Evolutionary conservation across 768 basidiomycete genomes (phyloP).

Genomic region (Tephrocybe sp.): DNA sequence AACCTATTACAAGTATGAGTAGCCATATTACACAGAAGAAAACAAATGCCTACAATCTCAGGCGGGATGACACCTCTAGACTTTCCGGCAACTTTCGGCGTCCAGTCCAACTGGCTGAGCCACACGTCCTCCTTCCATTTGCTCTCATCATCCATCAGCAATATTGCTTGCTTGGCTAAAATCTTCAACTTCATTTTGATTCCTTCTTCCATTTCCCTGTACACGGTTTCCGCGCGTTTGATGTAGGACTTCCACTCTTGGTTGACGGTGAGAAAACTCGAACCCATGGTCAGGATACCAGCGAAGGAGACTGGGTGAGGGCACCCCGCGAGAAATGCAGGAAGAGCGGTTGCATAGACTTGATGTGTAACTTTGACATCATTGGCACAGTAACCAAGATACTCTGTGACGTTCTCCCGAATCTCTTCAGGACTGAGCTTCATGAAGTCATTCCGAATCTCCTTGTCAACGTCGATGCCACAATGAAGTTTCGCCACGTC

Average conservation of each 20-base stretch:
- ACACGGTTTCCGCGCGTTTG: slow-evolving; percentile 72
- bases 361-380: slow-evolving; percentile 86
- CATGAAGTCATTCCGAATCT: slow-evolving; percentile 76
- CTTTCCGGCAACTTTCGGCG: slow-evolving; percentile 75
- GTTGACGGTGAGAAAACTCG: slow-evolving; percentile 88
- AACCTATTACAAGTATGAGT: neutral
- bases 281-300: slow-evolving; percentile 89
- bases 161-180: slow-evolving; percentile 69
- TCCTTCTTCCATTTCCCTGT: slow-evolving; percentile 67
- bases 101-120: slow-evolving; percentile 94
- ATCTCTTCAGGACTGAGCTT: slow-evolving; percentile 65
- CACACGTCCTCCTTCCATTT: slow-evolving; percentile 76
- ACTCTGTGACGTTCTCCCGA: slow-evolving; percentile 62
- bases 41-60: slow-evolving; percentile 19
- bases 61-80: slow-evolving; percentile 56
- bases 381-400: slow-evolving; percentile 80
- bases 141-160: slow-evolving; percentile 42
- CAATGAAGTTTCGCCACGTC: slow-evolving; percentile 94
- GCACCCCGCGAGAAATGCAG: slow-evolving; percentile 78
- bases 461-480: slow-evolving; percentile 76
- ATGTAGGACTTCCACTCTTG: slow-evolving; percentile 87
- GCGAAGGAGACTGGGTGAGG: slow-evolving; percentile 93
- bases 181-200: slow-evolving; percentile 72
- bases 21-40: neutral
- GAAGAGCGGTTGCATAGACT: slow-evolving; percentile 76